Evolutionary conservation across 148 eudicot genomes (phyloP).

Genomic region (Fagopyrum homotropicum): DNA sequence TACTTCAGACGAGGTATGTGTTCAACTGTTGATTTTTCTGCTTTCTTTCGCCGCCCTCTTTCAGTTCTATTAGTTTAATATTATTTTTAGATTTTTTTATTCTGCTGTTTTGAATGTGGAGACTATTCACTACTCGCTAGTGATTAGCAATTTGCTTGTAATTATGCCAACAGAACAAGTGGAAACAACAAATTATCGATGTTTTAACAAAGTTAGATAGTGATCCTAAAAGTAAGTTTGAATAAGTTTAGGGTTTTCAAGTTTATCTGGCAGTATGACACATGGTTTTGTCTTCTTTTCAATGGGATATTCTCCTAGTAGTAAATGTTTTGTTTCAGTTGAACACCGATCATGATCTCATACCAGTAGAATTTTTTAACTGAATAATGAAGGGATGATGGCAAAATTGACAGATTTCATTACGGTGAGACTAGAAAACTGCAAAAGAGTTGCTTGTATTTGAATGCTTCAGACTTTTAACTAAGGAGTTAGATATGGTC

Average conservation of each 20-base stretch:
- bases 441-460: background rate
- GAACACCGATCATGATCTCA: background rate
- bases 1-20: conserved; percentile 7
- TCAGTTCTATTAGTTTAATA: background rate
- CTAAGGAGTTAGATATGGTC: background rate
- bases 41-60: conserved; percentile 6
- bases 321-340: background rate
- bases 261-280: background rate
- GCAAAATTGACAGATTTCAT: background rate
- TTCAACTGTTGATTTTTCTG: background rate
- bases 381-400: background rate
- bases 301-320: too few relatives aligned
- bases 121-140: background rate
- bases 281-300: background rate
- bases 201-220: conserved; percentile 1
- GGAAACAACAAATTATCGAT: background rate
- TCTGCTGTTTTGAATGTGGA: background rate
- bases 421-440: background rate
- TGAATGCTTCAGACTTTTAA: background rate
- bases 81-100: background rate
- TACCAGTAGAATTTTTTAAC: background rate
- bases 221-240: background rate
- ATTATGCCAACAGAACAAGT: background rate
- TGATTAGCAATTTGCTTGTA: background rate
- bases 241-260: background rate